These are phyloP conservation scores for Neonectria punicea DNA, from an alignment of 2,329 filamentous ascomycete species.

Conservation along the genomic window DNA sequence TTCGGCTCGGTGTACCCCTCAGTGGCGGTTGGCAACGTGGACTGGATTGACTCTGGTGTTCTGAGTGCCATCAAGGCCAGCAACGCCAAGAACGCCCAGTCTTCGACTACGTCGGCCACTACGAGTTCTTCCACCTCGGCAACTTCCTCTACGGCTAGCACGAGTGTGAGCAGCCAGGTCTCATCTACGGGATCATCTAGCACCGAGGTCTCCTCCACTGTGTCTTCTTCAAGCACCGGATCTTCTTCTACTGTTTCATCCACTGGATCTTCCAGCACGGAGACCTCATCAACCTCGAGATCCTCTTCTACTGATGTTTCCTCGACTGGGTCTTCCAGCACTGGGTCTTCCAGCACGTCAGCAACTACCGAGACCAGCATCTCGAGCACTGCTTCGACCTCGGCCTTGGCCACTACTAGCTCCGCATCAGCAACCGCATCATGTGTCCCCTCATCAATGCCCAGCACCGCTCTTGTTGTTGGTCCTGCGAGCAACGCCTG, in stretches of 20 bases:
- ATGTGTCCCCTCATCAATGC: constrained; percentile 34
- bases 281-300: not conserved
- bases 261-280: not conserved
- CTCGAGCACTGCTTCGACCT: constrained; percentile 11
- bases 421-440: constrained; percentile 8
- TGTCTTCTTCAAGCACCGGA: too few species aligned
- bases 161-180: not conserved
- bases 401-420: not conserved
- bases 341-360: not conserved
- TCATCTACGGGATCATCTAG: not conserved
- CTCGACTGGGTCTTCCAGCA: not conserved
- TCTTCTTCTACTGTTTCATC: too few species aligned
- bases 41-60: constrained; percentile 37
- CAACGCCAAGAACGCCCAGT: constrained; percentile 28
- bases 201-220: not conserved
- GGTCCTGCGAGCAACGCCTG: constrained; percentile 50
- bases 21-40: constrained; percentile 23
- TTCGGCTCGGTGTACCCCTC: constrained; percentile 25
- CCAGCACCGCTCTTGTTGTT: constrained; percentile 51
- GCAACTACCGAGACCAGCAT: not conserved
- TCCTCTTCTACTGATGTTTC: not conserved
- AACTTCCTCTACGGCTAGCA: not conserved
- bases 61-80: constrained; percentile 33
- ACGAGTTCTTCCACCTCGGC: constrained; percentile 2
- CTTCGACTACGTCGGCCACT: not conserved